Base-by-base conservation (phyloP, 352 stramenopile species). In the Globisporangium mamillatum region DNA sequence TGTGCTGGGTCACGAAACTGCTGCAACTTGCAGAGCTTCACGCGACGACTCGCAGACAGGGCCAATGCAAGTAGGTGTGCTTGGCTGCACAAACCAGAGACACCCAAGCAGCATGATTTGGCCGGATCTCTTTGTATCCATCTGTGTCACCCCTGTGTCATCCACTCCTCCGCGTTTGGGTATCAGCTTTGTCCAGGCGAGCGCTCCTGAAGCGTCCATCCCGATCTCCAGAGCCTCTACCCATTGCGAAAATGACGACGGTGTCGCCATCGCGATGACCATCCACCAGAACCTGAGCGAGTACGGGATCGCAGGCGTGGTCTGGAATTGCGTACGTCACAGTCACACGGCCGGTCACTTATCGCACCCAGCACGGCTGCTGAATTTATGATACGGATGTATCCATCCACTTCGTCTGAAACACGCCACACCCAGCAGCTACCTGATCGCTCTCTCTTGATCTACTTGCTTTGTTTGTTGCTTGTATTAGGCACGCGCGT, bases 301-400 rank as follows among this genome's bases (percentile, higher is more conserved):
- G 6, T 54, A 83, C 24, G 85, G 85, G 18, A 86, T 92, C 55
- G 81, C 81, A 1, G 83, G 85, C 38, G 85, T 91, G 67, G 78
- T 93, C 36, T 93, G 85, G 85, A 88, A 91, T 67, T 89, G 81
- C 66, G 84, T 93, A 62, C 34, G 81, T 75, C 27, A 32, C 27
- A 32, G 32, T 14, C 3, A 18, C 16, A 44, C 24, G 38, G 54
- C 16, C 20, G 54, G 36, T 44, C 36, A 14, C 36, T 52, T 71
- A 63, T 6, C 25, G 3, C 53, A 41, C 25, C 29, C 27, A 54
- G 52, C 18, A 64, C 66, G 10, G 10, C 32, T 48, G 64, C 57
- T 56, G 20, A 48, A 50, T 50, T 22, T n/a, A 50, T 50, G 3
- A 44, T 44, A 44, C 36, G 10, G 16, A 44, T 48, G 41, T n/a